Conservation (phyloP, 306 rosid species). For the Cucumis melo region DNA sequence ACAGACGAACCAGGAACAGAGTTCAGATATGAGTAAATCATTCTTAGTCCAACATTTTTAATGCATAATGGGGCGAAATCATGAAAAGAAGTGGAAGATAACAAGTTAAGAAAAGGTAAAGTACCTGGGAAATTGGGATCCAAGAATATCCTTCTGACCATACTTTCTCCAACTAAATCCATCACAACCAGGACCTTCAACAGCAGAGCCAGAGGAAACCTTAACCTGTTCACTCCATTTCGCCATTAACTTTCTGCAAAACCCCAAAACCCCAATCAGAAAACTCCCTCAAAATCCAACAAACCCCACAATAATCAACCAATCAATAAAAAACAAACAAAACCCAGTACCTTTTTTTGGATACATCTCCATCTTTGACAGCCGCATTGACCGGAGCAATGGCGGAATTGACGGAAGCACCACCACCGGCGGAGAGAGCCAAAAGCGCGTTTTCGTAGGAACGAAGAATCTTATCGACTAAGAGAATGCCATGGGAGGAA, state of each 20-base stretch:
- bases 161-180: conserved; percentile 90
- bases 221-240: conserved; percentile 46
- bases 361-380: neutral
- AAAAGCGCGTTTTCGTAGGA: conserved; percentile 44
- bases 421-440: conserved; percentile 15
- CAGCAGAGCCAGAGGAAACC: conserved; percentile 26
- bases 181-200: conserved; percentile 40
- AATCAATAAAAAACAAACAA: neutral
- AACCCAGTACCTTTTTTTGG: neutral
- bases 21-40: neutral
- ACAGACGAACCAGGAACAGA: neutral
- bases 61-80: neutral
- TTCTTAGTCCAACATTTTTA: neutral
- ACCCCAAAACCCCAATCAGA: neutral
- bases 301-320: neutral
- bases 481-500: conserved; percentile 16
- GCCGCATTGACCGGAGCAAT: neutral
- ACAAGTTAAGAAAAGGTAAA: neutral
- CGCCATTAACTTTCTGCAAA: conserved; percentile 41
- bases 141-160: conserved; percentile 84
- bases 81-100: neutral
- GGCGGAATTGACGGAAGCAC: conserved; percentile 4
- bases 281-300: neutral
- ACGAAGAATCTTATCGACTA: conserved; percentile 39
- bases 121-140: conserved; percentile 67